Conservation (phyloP, 768 basidiomycete species). For the Suillus variegatus region DNA sequence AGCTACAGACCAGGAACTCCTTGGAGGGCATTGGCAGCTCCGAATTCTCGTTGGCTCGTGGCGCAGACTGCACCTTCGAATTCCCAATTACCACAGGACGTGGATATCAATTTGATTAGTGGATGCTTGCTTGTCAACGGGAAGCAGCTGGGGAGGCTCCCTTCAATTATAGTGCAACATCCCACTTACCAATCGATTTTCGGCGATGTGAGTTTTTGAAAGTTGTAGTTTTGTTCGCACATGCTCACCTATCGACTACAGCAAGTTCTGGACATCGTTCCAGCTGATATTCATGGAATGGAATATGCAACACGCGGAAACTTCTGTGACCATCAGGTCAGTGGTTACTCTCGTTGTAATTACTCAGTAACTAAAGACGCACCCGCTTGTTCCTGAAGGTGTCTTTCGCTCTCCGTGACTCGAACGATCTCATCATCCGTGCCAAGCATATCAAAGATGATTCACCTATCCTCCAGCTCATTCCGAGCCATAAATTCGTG, state of each 20-base stretch:
- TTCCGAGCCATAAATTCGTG: conserved; percentile 23
- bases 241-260: conserved; percentile 13
- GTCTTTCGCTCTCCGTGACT: conserved; percentile 20
- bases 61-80: conserved; percentile 16
- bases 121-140: conserved; percentile 31
- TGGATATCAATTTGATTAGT: conserved; percentile 25
- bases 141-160: conserved; percentile 26
- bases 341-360: conserved; percentile 2
- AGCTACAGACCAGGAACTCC: conserved; percentile 24
- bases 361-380: background rate
- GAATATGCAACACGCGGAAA: conserved; percentile 23
- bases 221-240: background rate
- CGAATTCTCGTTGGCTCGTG: conserved; percentile 25
- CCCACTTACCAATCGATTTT: conserved; percentile 23
- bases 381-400: conserved; percentile 17
- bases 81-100: conserved; percentile 19
- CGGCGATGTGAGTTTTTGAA: conserved; percentile 15
- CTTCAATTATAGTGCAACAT: conserved; percentile 18
- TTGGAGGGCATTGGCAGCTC: conserved; percentile 17
- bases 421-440: conserved; percentile 20
- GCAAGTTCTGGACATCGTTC: conserved; percentile 24
- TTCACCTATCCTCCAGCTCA: conserved; percentile 18
- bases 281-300: conserved; percentile 27
- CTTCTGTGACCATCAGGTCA: conserved; percentile 21
- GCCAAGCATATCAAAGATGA: conserved; percentile 9